Percentiles rank a stretch among this genome's conserved stretches.
Conservation (phyloP, 768 basidiomycete genomes). For the Mrakia blollopis region DNA sequence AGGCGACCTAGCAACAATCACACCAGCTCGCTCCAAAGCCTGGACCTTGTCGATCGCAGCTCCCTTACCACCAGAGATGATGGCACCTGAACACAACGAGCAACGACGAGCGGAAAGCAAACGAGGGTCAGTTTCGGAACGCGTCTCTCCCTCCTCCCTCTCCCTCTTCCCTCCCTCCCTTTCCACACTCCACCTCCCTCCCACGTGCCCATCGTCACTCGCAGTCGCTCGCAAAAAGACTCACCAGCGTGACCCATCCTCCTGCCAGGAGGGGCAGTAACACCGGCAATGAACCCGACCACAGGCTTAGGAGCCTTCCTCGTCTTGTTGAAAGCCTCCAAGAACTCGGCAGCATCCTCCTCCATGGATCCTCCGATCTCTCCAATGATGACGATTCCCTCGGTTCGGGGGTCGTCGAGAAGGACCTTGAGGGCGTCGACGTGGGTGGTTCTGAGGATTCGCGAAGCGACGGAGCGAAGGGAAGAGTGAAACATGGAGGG, state of each 20-base stretch:
- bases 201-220: too few species aligned
- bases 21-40: conserved; percentile 79
- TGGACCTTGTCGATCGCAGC: conserved; percentile 87
- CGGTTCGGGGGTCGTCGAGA: conserved; percentile 86
- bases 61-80: conserved; percentile 96
- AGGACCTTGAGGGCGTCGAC: conserved; percentile 94
- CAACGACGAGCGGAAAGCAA: background rate
- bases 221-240: background rate
- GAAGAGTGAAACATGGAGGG: too few species aligned
- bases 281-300: conserved; percentile 95
- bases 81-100: conserved; percentile 66
- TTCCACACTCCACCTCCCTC: too few species aligned
- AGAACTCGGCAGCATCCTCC: conserved; percentile 96
- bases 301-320: conserved; percentile 84
- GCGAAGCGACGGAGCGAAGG: background rate
- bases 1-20: conserved; percentile 87
- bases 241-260: conserved; percentile 61
- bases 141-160: background rate
- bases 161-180: too few species aligned
- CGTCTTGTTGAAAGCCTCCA: conserved; percentile 88
- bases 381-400: conserved; percentile 96
- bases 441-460: conserved; percentile 78
- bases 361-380: conserved; percentile 99
- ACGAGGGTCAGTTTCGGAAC: background rate
- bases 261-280: conserved; percentile 93